These are phyloP conservation scores for Salvia sclarea DNA, from an alignment of 305 asterid genomes.

Conservation along the genomic window DNA sequence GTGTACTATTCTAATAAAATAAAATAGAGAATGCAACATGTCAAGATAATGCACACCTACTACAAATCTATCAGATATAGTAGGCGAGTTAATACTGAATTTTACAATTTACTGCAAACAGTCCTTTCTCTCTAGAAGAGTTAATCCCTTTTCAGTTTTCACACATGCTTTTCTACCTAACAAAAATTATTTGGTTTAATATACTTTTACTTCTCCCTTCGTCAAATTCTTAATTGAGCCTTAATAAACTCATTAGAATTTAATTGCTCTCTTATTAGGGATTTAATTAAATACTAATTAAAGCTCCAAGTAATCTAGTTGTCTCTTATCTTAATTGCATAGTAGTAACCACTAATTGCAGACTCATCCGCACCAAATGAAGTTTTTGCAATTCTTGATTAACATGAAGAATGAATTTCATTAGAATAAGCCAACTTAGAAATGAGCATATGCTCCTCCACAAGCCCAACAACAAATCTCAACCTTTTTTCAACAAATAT, in stretches of 20 bases:
- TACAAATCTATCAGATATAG: background rate
- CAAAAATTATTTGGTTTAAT: background rate
- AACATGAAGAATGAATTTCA: background rate
- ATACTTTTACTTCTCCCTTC: background rate
- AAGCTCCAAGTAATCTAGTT: too few relatives aligned
- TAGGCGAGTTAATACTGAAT: background rate
- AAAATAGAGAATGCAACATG: background rate
- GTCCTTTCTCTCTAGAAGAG: background rate
- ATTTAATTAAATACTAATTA: too few relatives aligned
- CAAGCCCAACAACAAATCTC: constrained; percentile 19
- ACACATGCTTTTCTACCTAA: background rate
- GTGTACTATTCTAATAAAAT: background rate
- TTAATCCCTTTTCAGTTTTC: background rate
- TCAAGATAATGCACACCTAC: background rate
- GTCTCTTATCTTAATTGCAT: too few relatives aligned
- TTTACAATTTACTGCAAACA: too few relatives aligned
- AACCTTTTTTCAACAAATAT: constrained; percentile 23
- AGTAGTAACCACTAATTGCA: too few relatives aligned
- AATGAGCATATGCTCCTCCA: constrained; percentile 24
- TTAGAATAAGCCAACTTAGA: constrained; percentile 2
- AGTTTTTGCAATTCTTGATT: background rate
- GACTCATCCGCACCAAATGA: too few relatives aligned
- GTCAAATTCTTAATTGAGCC: too few relatives aligned
- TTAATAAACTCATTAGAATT: too few relatives aligned
- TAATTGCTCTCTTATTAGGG: too few relatives aligned